phyloP scores from a whole-genome alignment of 371 early-diverging fungal genomes.

The Haplosporangium sp. region DNA sequence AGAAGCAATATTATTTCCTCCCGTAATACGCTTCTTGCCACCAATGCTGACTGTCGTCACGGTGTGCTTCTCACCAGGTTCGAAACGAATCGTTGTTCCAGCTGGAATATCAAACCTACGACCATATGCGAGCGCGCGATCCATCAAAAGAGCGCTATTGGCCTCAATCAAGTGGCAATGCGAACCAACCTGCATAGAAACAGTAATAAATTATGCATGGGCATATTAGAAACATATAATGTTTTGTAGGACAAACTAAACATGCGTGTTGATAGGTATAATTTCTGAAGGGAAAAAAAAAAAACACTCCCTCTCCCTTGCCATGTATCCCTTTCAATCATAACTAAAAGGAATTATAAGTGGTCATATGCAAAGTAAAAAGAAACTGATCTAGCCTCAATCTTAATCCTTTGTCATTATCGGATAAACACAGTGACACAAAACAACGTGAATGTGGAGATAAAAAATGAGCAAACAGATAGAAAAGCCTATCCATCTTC shows the following conservation, averaged over 20 bases:
- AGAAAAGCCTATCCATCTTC: not conserved
- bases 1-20: slow-evolving; percentile 86
- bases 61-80: slow-evolving; percentile 86
- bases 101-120: slow-evolving; percentile 91
- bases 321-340: not conserved
- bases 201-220: not conserved
- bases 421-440: not conserved
- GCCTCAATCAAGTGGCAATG: slow-evolving; percentile 96
- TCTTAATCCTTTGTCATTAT: not conserved
- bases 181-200: slow-evolving; percentile 77
- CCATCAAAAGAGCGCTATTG: slow-evolving; percentile 83
- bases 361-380: not conserved
- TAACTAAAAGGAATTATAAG: not conserved
- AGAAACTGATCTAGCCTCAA: not conserved
- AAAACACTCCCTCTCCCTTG: not conserved
- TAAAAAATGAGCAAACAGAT: not conserved
- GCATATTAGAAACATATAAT: not conserved
- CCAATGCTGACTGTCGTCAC: slow-evolving; percentile 86
- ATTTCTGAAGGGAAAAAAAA: not conserved
- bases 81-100: slow-evolving; percentile 81
- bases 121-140: slow-evolving; percentile 86
- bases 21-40: slow-evolving; percentile 83
- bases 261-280: slow-evolving; percentile 14
- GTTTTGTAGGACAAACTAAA: slow-evolving; percentile 2
- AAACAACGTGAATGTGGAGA: slow-evolving; percentile 6